Conservation (phyloP, 2,329 filamentous ascomycete genomes). For the Monilinia polystroma region DNA sequence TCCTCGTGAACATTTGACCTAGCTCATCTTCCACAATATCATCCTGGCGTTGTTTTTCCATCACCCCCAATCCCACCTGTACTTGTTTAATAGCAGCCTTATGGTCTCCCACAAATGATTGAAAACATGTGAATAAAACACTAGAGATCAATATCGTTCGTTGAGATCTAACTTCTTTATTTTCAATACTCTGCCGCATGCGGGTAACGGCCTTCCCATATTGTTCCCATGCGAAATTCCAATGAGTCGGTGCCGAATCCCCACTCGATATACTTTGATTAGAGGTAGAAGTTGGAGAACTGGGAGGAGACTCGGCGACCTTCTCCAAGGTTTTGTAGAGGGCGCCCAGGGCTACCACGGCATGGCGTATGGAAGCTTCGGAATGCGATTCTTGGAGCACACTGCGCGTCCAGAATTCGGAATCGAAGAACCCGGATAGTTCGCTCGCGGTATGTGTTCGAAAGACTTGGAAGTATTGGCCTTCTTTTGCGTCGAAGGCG, state of each 20-base stretch:
- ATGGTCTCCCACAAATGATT: conserved; percentile 65
- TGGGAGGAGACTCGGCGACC: conserved; percentile 50
- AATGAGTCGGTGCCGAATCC: conserved; percentile 51
- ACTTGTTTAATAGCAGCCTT: conserved; percentile 61
- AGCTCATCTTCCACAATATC: conserved; percentile 50
- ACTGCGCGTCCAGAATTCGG: conserved; percentile 61
- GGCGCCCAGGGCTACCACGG: conserved; percentile 64
- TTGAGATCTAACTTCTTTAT: conserved; percentile 47
- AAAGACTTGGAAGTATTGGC: conserved; percentile 62
- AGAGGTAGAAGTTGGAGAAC: conserved; percentile 28
- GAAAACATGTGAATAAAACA: conserved; percentile 65
- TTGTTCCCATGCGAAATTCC: conserved; percentile 59
- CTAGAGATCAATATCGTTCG: conserved; percentile 62
- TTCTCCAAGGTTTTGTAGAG: conserved; percentile 66
- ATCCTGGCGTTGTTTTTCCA: conserved; percentile 49
- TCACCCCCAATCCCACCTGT: conserved; percentile 54
- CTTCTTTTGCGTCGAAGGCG: conserved; percentile 52
- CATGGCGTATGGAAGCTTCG: conserved; percentile 61
- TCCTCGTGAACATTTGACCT: conserved; percentile 60
- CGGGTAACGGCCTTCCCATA: conserved; percentile 58
- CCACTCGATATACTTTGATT: conserved; percentile 30
- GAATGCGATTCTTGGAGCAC: conserved; percentile 64
- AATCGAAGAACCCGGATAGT: conserved; percentile 66
- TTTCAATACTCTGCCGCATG: conserved; percentile 47
- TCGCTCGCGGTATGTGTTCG: conserved; percentile 60